phyloP scores from a whole-genome alignment of 331 rosid species.

The Cydonia oblonga region DNA sequence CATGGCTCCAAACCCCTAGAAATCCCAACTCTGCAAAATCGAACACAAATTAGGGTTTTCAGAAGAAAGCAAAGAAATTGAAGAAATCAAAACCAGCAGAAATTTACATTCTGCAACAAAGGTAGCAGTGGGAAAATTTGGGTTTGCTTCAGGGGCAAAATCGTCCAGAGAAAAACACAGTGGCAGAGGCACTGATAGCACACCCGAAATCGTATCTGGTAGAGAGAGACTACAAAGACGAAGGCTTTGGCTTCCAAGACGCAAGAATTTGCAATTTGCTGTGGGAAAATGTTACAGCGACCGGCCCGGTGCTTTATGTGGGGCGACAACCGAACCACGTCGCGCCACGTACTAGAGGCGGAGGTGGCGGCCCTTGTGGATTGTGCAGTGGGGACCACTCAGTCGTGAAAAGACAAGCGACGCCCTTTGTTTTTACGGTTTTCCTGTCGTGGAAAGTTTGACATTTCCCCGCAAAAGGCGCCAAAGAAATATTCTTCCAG shows the following conservation, averaged over 20 bases:
- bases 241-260: not conserved
- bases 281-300: not conserved
- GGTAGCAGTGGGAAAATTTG: not conserved
- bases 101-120: not conserved
- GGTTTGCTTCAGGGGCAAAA: conserved; percentile 1
- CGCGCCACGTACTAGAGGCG: not conserved
- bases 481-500: not conserved
- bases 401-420: not conserved
- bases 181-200: not conserved
- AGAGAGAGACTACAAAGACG: not conserved
- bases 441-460: not conserved
- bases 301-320: not conserved
- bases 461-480: not conserved
- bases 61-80: not conserved
- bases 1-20: conserved; percentile 25
- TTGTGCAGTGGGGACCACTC: not conserved
- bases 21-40: conserved; percentile 22
- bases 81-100: not conserved
- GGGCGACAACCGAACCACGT: not conserved
- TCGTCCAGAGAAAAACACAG: not conserved
- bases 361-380: not conserved
- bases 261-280: not conserved
- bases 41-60: conserved; percentile 19
- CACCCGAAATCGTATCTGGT: not conserved
- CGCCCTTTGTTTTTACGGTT: not conserved